Evolutionary conservation across 768 basidiomycete species (phyloP).

Genomic region (Amyloporia xantha): DNA sequence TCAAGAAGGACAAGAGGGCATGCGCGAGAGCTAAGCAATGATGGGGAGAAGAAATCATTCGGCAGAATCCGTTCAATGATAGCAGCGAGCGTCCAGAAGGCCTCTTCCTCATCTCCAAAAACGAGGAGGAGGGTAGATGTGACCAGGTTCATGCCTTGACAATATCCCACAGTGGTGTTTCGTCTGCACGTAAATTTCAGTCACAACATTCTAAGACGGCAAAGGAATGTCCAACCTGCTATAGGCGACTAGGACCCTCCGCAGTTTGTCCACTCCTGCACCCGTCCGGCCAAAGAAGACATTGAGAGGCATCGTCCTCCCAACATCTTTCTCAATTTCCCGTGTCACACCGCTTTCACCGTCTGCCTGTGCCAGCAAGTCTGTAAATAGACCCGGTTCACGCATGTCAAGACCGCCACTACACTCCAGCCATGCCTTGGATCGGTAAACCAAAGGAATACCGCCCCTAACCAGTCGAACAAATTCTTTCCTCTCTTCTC

Average conservation of each 20-base stretch:
- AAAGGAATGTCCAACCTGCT: constrained; percentile 57
- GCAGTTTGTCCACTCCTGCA: constrained; percentile 85
- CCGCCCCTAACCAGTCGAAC: constrained; percentile 75
- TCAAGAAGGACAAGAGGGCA: constrained; percentile 89
- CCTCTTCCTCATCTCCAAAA: constrained; percentile 93
- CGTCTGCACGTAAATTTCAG: constrained; percentile 47
- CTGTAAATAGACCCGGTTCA: constrained; percentile 86
- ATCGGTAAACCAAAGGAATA: constrained; percentile 82
- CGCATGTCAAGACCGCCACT: constrained; percentile 88
- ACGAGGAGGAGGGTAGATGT: constrained; percentile 91
- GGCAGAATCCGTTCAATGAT: constrained; percentile 88
- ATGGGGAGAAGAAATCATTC: constrained; percentile 89
- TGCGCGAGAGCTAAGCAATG: constrained; percentile 85
- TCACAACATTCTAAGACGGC: too few species aligned
- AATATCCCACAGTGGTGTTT: constrained; percentile 89
- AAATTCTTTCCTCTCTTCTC: constrained; percentile 74
- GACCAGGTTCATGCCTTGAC: constrained; percentile 93
- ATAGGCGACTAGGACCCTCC: constrained; percentile 86
- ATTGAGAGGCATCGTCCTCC: constrained; percentile 87
- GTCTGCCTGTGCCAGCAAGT: constrained; percentile 56
- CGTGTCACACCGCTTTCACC: constrained; percentile 42
- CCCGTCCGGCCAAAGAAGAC: constrained; percentile 98
- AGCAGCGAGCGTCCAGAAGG: constrained; percentile 90
- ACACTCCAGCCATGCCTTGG: constrained; percentile 90
- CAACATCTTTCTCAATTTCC: constrained; percentile 97